Conservation (phyloP, 1,284 basidiomycete species). For the Cronartium quercuum region DNA sequence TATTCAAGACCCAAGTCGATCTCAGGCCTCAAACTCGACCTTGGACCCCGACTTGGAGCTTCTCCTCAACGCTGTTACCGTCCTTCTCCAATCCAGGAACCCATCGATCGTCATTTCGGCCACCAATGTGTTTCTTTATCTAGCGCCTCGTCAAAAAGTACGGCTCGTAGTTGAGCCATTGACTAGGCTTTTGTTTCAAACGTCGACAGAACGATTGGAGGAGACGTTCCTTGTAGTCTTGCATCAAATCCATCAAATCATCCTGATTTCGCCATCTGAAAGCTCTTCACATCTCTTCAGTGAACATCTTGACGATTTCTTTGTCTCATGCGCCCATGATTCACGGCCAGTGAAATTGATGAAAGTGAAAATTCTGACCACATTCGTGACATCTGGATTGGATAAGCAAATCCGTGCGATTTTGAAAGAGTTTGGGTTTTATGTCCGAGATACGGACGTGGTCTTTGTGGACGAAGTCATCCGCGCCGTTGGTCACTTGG, state of each 20-base stretch:
- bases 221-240: conserved; percentile 66
- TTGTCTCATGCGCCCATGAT: conserved; percentile 28
- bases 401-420: not conserved
- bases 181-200: conserved; percentile 59
- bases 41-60: conserved; percentile 65
- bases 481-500: conserved; percentile 10
- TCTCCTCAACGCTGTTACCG: conserved; percentile 65
- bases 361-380: conserved; percentile 32
- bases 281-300: conserved; percentile 10
- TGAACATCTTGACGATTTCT: conserved; percentile 22
- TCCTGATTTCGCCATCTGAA: conserved; percentile 55
- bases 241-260: conserved; percentile 58
- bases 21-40: conserved; percentile 52
- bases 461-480: conserved; percentile 34
- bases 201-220: conserved; percentile 60
- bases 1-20: conserved; percentile 63
- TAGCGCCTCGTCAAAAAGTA: conserved; percentile 59
- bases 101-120: conserved; percentile 59
- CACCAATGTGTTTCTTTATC: conserved; percentile 58
- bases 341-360: conserved; percentile 15
- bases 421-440: conserved; percentile 29
- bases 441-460: conserved; percentile 8
- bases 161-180: conserved; percentile 61
- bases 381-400: conserved; percentile 13
- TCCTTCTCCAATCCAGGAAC: conserved; percentile 75